Base-by-base conservation (phyloP, 106 monocot species). In the Dendrobium chrysotoxum region DNA sequence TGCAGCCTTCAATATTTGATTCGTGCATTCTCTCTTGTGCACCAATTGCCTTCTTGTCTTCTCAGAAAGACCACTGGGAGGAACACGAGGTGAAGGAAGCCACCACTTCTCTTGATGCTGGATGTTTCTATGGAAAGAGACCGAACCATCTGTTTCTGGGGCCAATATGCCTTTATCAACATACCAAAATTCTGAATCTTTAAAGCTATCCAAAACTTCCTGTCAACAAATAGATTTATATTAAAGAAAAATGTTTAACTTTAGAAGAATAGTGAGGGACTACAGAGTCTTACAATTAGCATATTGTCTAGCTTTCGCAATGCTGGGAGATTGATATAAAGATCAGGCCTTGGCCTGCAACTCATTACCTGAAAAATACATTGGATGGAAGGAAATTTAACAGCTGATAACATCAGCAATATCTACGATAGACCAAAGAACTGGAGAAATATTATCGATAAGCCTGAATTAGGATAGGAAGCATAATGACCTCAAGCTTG, bases 61-160 rank as follows among this genome's bases (percentile, higher is more conserved):
- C 80, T 93, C 92, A 18, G 65, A 75, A 26, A 97, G 96, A 53
- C 96, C 92, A 3, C 89, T 92, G 26, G 90, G 72, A 21, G 96
- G 94, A 0, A 94, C 92, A 35, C 90, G 84, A 31, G 96, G 96
- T 9, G 91, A 86, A 23, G 96, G 96, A 50, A 97, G 86, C 96
- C 96, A 97, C 96, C 96, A 97, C 53, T 97, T 97, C 80, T 94
- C 91, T 76, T 89, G 92, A 3, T 86, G 88, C 4, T 79, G 85
- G 70, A 87, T 40, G 0, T 80, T 81, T 71, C 61, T 83, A 5
- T 83, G 77, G 77, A 91, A 88, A 35, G 93, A 88, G 50, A 82
- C 76, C 8, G 96, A 90, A 44, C 86, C 87, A 73, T 96, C 92
- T 57, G 86, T 75, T 46, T 96, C 90, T 10, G 85, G 75, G 40